A percentile compares a stretch with the other conserved stretches of the same genome.
Evolutionary conservation across 2,329 filamentous ascomycete genomes (phyloP).

Genomic region (Clarireedia hainanense): DNA sequence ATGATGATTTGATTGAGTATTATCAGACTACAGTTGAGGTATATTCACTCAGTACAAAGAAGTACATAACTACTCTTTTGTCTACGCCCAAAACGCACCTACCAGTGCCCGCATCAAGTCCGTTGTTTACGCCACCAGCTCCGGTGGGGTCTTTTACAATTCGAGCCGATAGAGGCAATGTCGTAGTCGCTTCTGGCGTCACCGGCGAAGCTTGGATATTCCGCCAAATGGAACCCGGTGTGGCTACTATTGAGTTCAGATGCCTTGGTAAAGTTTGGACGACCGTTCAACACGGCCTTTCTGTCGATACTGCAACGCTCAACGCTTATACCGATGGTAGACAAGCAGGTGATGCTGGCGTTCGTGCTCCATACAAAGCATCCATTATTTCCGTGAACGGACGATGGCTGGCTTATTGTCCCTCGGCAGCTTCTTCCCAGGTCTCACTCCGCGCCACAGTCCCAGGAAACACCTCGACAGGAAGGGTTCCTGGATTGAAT

Average conservation of each 20-base stretch:
- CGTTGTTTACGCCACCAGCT: conserved; percentile 58
- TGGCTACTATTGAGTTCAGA: background rate
- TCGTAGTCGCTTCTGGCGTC: conserved; percentile 69
- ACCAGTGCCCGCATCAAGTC: conserved; percentile 49
- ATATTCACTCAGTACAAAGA: conserved; percentile 73
- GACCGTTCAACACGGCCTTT: conserved; percentile 57
- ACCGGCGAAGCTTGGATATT: conserved; percentile 87
- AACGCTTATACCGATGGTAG: conserved; percentile 21
- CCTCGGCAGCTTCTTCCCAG: conserved; percentile 61
- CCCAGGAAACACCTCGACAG: conserved; percentile 44
- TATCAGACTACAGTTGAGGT: conserved; percentile 88
- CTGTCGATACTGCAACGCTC: conserved; percentile 28
- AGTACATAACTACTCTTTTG: conserved; percentile 65
- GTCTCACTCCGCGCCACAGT: conserved; percentile 61
- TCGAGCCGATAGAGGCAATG: conserved; percentile 61
- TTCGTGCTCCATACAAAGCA: conserved; percentile 38
- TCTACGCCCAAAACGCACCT: conserved; percentile 57
- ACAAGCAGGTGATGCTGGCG: conserved; percentile 35
- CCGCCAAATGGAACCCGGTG: conserved; percentile 32
- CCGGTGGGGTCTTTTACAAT: conserved; percentile 68
- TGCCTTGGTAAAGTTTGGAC: conserved; percentile 79
- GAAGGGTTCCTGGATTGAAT: conserved; percentile 46
- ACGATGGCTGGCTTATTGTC: conserved; percentile 72
- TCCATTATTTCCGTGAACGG: conserved; percentile 63
- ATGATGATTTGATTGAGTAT: conserved; percentile 38